phyloP scores from a whole-genome alignment of 83 land plant species.

The Picea engelmannii region DNA sequence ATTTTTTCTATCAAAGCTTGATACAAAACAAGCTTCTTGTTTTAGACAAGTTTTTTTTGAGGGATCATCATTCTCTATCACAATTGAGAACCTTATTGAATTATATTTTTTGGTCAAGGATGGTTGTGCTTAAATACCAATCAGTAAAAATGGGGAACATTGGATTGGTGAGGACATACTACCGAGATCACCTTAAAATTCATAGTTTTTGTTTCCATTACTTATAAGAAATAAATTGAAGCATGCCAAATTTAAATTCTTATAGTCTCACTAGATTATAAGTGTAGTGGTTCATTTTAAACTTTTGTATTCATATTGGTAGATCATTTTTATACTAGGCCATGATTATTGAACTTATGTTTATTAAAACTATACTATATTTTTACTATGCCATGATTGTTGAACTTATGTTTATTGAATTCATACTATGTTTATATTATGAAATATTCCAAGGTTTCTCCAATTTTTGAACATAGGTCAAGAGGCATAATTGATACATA shows the following conservation, averaged over 20 bases:
- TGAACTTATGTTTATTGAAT: too few relatives aligned
- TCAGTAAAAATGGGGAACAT: neutral
- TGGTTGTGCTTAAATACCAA: neutral
- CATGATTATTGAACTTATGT: too few relatives aligned
- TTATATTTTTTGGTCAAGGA: neutral
- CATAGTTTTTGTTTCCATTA: too few relatives aligned
- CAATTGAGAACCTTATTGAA: neutral
- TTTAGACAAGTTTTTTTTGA: neutral
- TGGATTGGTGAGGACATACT: neutral
- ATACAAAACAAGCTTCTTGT: neutral
- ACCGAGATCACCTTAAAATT: neutral
- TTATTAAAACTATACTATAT: too few relatives aligned
- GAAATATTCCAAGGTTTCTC: neutral
- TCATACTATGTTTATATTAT: neutral
- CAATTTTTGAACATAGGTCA: neutral
- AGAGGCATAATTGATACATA: neutral
- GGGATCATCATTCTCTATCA: neutral
- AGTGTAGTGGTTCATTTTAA: too few relatives aligned
- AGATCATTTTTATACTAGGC: too few relatives aligned
- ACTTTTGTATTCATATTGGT: too few relatives aligned
- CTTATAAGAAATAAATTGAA: too few relatives aligned
- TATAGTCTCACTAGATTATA: too few relatives aligned
- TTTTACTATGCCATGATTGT: too few relatives aligned
- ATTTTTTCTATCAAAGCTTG: neutral
- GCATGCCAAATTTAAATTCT: too few relatives aligned